Evolutionary conservation across 2,329 filamentous ascomycete species (phyloP), one percentile per base, ranked within the genome.

Genomic region (Aspergillus ustus): DNA sequence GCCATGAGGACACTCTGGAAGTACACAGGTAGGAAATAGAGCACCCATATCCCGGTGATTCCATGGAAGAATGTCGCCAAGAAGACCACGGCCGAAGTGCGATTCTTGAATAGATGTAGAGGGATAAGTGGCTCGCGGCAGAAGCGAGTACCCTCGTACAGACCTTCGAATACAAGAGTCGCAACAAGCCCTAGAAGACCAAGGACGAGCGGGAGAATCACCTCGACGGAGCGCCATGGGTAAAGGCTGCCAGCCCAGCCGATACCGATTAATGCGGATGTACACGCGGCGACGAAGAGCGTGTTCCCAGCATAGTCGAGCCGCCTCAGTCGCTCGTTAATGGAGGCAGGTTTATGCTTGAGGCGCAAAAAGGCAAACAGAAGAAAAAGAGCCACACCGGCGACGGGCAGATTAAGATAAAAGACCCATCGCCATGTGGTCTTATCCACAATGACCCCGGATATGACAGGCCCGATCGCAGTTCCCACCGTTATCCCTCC

Each of bases 161-260:
- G 34, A 40, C 34, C 8, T 17, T 40, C 34, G 13, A 40, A 40
- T 11, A 40, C 15, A 6, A 6, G 34, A 40, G 34, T 4, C 34
- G 11, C 59, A 9, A 49, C 17, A 0, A 66, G 48, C 1, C 83
- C 81, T 2, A 75, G 69, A 0, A 77, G 64, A 2, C 86, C 85
- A 9, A 88, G 31, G 2, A 85, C 67, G n/a, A 90, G 73, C 0
- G 86, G 86, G 2, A 85, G 77, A 2, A 90, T 75, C 0, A 83
- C 85, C 4, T 80, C 78, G 79, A 83, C 87, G 3, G 80, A 84
- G 22, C 75, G 71, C 87, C 87, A 90, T 0, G 80, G 67, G 69
- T 65, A 69, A 19, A 60, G 61, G n/a, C 63, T 62, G 15, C 65
- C 63, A 15, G 59, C 67, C 68, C 67, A 67, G 13, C 63, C 66